Evolutionary conservation across 495 filamentous ascomycete genomes (phyloP).

Genomic region (Hypoxylon fuscum): DNA sequence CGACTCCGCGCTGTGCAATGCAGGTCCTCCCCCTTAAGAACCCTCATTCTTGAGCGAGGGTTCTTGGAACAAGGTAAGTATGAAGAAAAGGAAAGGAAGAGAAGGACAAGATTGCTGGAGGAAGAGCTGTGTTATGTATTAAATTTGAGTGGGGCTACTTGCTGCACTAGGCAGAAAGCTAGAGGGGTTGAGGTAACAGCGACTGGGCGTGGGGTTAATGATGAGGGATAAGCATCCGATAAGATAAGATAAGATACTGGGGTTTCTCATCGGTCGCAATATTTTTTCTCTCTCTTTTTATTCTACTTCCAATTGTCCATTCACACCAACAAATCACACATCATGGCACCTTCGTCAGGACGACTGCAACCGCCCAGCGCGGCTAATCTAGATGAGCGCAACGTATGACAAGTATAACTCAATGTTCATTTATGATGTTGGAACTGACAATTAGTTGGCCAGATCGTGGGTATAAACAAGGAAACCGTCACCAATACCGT

Average conservation of each 20-base stretch:
- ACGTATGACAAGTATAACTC: slow-evolving; percentile 44
- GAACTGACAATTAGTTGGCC: slow-evolving; percentile 26
- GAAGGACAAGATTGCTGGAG: slow-evolving; percentile 6
- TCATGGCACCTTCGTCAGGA: slow-evolving; percentile 53
- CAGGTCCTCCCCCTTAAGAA: slow-evolving; percentile 28
- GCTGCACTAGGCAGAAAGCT: slow-evolving; percentile 20
- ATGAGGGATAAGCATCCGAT: slow-evolving; percentile 1
- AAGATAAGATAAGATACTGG: slow-evolving; percentile 35
- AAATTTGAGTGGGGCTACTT: slow-evolving; percentile 13
- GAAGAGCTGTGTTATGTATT: slow-evolving; percentile 2
- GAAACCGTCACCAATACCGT: slow-evolving; percentile 90
- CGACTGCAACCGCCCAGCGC: slow-evolving; percentile 45
- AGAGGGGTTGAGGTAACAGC: slow-evolving; percentile 11
- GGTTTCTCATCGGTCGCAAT: slow-evolving; percentile 4
- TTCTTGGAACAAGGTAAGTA: slow-evolving; percentile 19
- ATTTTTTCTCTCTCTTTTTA: slow-evolving; percentile 30
- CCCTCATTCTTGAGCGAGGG: slow-evolving; percentile 27
- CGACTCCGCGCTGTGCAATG: slow-evolving; percentile 38
- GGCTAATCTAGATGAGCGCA: slow-evolving; percentile 52
- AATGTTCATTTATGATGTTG: background rate
- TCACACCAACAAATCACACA: slow-evolving; percentile 34
- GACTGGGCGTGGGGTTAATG: slow-evolving; percentile 22
- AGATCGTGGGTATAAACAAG: slow-evolving; percentile 86
- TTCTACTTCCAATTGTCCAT: slow-evolving; percentile 6
- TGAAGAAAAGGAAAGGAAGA: no score